A percentile compares a stretch with the other conserved stretches of the same genome.
These are phyloP conservation scores for Trichoderma sp. DNA, from an alignment of 2,329 filamentous ascomycete species.

Conservation along the genomic window DNA sequence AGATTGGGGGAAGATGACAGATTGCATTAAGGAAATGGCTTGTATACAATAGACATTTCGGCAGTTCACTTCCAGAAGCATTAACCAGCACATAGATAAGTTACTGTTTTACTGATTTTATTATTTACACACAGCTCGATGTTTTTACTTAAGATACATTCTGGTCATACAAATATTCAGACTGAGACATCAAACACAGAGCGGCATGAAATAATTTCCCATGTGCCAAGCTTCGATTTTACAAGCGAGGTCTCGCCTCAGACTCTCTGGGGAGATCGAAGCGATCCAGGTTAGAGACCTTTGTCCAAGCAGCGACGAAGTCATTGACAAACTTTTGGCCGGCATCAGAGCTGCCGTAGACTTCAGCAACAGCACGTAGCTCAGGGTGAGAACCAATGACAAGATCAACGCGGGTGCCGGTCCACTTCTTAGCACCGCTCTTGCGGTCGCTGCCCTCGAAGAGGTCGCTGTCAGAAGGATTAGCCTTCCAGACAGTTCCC, in stretches of 20 bases:
- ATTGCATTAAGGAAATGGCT: not conserved
- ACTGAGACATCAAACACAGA: not conserved
- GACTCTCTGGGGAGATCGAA: conserved; percentile 51
- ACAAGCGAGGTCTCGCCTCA: conserved; percentile 21
- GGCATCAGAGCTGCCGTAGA: conserved; percentile 61
- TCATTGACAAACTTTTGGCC: conserved; percentile 65
- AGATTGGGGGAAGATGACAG: not conserved
- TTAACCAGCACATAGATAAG: no score
- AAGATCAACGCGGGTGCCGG: conserved; percentile 64
- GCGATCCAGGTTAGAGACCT: conserved; percentile 71
- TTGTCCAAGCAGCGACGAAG: conserved; percentile 68
- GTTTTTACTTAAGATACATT: conserved; percentile 3
- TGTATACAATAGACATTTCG: not conserved
- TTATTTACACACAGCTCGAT: not conserved
- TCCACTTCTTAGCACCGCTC: conserved; percentile 65
- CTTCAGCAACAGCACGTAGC: conserved; percentile 66
- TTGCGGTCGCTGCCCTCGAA: conserved; percentile 65
- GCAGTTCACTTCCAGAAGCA: no score
- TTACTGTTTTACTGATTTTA: not conserved
- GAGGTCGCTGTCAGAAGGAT: conserved; percentile 47
- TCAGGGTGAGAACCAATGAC: conserved; percentile 73
- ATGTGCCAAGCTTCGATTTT: not conserved
- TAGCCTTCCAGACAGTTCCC: conserved; percentile 55
- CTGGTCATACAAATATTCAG: not conserved
- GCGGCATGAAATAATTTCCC: not conserved